These are phyloP conservation scores for Podospora pseudocomata DNA, from an alignment of 495 filamentous ascomycete genomes.

Conservation along the genomic window DNA sequence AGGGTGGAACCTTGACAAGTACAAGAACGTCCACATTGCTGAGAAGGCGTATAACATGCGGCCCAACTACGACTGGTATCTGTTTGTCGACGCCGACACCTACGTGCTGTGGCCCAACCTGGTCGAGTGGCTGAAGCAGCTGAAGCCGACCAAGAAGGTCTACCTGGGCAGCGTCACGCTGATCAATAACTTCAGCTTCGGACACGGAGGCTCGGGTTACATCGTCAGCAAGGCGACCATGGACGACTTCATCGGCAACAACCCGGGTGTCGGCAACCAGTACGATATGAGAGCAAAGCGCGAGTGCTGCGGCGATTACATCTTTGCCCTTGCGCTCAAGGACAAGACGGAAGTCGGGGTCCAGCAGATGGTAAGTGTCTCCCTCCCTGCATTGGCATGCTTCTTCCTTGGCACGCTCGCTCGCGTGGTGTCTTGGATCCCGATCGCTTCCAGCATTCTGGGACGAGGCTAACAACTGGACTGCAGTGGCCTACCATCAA, in stretches of 20 bases:
- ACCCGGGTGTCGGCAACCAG: conserved; percentile 41
- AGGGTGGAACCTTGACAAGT: conserved; percentile 51
- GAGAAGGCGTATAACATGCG: conserved; percentile 42
- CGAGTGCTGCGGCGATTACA: conserved; percentile 67
- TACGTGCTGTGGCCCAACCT: conserved; percentile 62
- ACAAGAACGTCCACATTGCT: conserved; percentile 46
- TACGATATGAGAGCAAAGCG: conserved; percentile 52
- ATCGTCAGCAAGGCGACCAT: conserved; percentile 57
- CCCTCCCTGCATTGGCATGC: neutral
- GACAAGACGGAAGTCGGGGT: conserved; percentile 40
- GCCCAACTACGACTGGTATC: conserved; percentile 59
- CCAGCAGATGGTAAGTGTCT: conserved; percentile 34
- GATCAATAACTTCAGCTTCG: conserved; percentile 55
- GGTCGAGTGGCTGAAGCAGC: conserved; percentile 51
- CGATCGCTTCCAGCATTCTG: conserved; percentile 31
- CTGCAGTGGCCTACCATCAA: conserved; percentile 55
- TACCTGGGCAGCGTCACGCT: conserved; percentile 60
- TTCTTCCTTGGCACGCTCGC: neutral
- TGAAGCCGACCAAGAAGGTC: conserved; percentile 47
- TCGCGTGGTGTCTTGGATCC: conserved; percentile 40
- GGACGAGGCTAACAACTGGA: conserved; percentile 14
- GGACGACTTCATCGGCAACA: conserved; percentile 40
- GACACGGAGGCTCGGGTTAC: conserved; percentile 67
- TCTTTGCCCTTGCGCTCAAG: conserved; percentile 56
- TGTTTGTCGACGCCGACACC: conserved; percentile 69